Base-by-base conservation (phyloP, 139 green algal genomes). In the Chlorella sorokiniana region DNA sequence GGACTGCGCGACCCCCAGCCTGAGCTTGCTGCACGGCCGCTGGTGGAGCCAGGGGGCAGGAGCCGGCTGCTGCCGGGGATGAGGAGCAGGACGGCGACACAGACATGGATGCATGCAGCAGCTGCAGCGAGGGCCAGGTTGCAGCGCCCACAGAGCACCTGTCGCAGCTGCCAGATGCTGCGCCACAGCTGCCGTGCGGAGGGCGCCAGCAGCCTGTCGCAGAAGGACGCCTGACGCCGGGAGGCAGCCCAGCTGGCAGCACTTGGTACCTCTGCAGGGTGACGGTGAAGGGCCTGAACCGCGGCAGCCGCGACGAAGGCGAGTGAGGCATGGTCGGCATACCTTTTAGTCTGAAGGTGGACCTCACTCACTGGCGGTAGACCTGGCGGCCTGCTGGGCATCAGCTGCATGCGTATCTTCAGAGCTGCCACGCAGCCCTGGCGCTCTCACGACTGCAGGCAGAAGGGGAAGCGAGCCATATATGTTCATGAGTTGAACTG, bases 161-260 rank as follows among this genome's bases (percentile, higher is more conserved):
- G 4, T 79, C 73, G 22, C 73, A 79, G 54, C 73, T 79, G 52
- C 73, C 73, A 6, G 73, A 79, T 56, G 73, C 73, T 9, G 37
- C 31, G 23, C n/a, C 33, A 10, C 37, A 44, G 2, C n/a, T 14
- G 31, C 72, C 61, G 68, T 1, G 14, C 27, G 68, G 27, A 45
- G 41, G 7, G 1, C 0, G 3, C n/a, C 10, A 1, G 2, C 68
- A 9, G 40, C 25, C 29, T 16, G 9, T 29, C n/a, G 27, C n/a
- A 27, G 67, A 33, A 6, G 61, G 31, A 23, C 23, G 31, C 31
- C 67, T 33, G 38, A 16, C 38, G 27, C n/a, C 41, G 6, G 44
- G 16, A 38, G 48, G 8, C 29, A 67, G 48, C 71, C 23, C 37
- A n/a, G 54, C 6, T 4, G 23, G 56, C 56, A 65, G 56, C 22